Percentiles rank a stretch among this genome's conserved stretches.
These are phyloP conservation scores for Mrakia frigida DNA, from an alignment of 768 basidiomycete species.

Conservation along the genomic window DNA sequence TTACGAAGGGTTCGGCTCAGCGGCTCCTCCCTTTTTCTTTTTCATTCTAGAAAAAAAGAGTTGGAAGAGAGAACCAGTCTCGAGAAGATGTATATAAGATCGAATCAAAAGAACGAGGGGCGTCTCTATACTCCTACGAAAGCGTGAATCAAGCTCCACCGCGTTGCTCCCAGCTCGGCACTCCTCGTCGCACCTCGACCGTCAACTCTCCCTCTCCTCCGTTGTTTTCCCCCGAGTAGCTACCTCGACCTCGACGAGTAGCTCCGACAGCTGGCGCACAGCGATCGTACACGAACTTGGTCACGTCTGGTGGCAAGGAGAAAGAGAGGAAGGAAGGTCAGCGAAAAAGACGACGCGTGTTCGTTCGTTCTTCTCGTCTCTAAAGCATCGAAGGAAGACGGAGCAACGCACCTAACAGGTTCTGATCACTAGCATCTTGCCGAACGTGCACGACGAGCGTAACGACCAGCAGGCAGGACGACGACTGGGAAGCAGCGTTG, in stretches of 20 bases:
- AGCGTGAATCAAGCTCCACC: neutral
- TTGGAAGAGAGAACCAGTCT: no score
- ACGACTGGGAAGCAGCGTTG: slow-evolving; percentile 23
- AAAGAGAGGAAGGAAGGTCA: neutral
- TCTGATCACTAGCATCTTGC: slow-evolving; percentile 61
- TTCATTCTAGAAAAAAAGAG: no score
- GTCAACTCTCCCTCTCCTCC: slow-evolving; percentile 31
- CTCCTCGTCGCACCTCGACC: slow-evolving; percentile 28
- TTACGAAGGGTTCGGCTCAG: no score
- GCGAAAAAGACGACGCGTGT: no score
- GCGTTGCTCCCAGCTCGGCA: neutral
- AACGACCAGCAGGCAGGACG: slow-evolving; percentile 52
- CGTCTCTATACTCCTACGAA: neutral
- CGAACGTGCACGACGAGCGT: slow-evolving; percentile 75
- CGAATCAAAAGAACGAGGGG: neutral
- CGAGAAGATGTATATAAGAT: no score
- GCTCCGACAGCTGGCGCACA: slow-evolving; percentile 27
- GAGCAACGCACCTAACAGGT: slow-evolving; percentile 51
- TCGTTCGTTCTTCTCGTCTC: neutral
- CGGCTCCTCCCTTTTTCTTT: no score
- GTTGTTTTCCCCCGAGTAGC: neutral
- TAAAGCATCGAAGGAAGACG: neutral
- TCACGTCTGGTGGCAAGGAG: slow-evolving; percentile 1
- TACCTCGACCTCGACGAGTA: neutral
- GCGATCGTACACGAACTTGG: slow-evolving; percentile 31